Evolutionary conservation across 768 basidiomycete species (phyloP).

Genomic region (Boletus fagicola): DNA sequence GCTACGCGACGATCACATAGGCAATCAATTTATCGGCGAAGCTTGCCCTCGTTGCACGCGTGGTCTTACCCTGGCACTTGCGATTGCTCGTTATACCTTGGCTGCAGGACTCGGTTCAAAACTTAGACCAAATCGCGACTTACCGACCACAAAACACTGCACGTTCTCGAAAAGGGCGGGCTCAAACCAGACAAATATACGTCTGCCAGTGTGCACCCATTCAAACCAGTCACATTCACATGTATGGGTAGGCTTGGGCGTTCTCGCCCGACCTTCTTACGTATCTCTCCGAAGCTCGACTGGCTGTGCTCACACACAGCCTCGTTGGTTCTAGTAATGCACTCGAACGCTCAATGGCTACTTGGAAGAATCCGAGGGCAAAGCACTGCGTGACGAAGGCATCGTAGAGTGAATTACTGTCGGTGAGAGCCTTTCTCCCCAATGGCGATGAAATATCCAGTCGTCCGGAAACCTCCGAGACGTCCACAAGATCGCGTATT

Average conservation of each 20-base stretch:
- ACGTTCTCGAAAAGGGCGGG: too few relatives aligned
- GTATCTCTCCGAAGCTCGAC: background rate
- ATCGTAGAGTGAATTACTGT: constrained; percentile 46
- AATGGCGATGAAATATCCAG: background rate
- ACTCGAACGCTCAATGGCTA: too few relatives aligned
- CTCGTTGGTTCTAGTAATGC: too few relatives aligned
- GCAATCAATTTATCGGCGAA: too few relatives aligned
- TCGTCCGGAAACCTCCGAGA: constrained; percentile 24
- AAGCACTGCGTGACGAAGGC: constrained; percentile 69
- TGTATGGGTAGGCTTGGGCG: background rate
- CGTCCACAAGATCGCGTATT: constrained; percentile 1
- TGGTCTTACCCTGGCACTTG: too few relatives aligned
- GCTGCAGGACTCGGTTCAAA: too few relatives aligned
- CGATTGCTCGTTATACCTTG: too few relatives aligned
- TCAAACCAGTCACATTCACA: background rate
- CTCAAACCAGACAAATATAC: background rate
- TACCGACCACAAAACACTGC: too few relatives aligned
- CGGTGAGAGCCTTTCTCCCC: background rate
- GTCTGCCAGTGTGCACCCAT: background rate
- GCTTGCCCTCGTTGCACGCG: too few relatives aligned
- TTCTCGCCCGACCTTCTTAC: background rate
- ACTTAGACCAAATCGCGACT: too few relatives aligned
- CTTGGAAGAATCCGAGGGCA: constrained; percentile 42
- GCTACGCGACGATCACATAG: too few relatives aligned
- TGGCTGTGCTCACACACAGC: too few relatives aligned